Evolutionary conservation across 345 rosid species (phyloP), one percentile per base, ranked within the genome.

Genomic region (Toxicodendron radicans): DNA sequence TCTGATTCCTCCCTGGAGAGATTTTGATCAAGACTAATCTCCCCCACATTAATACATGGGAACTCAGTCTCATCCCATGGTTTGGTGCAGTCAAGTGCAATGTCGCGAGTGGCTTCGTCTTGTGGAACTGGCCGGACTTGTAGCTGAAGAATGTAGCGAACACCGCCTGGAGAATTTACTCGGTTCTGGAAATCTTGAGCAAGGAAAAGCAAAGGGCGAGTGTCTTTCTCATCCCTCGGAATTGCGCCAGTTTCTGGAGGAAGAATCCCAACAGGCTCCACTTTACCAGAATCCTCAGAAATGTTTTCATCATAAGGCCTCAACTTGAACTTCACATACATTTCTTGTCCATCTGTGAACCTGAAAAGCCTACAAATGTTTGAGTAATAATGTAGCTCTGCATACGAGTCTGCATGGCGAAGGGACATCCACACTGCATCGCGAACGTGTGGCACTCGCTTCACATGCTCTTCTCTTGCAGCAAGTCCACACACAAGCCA

Each of bases 161-260:
- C 88, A 0, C 90, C 87, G 16, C 73, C 62, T 0, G 82, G 76
- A 71, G 89, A 85, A 46, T 46, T 79, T 54, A 87, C 89, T 0
- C 90, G 85, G 61, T 73, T 30, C 17, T 80, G 84, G 77, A 90
- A 90, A 57, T 88, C 92, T 10, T 90, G 79, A 10, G 87, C 88
- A 49, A 90, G 91, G 87, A 90, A 88, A 32, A 88, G 88, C 10
- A 82, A 68, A 11, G 90, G 94, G 10, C 89, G 84, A 5, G 77
- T 75, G 77, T 87, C 94, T 1, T 79, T 83, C 21, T 81, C 81
- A 21, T 83, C 84, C 79, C 90, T 78, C 0, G 92, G 90, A 75
- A 90, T 86, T 18, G 92, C 88, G 51, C 94, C 94, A 16, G 94
- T 90, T 76, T 90, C 94, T n/a, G 91, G 94, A 17, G 94, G 94